A percentile compares a stretch with the other conserved stretches of the same genome.
Conservation (phyloP, 192 early-diverging fungal species). For the Lunasporangiospora selenospora region DNA sequence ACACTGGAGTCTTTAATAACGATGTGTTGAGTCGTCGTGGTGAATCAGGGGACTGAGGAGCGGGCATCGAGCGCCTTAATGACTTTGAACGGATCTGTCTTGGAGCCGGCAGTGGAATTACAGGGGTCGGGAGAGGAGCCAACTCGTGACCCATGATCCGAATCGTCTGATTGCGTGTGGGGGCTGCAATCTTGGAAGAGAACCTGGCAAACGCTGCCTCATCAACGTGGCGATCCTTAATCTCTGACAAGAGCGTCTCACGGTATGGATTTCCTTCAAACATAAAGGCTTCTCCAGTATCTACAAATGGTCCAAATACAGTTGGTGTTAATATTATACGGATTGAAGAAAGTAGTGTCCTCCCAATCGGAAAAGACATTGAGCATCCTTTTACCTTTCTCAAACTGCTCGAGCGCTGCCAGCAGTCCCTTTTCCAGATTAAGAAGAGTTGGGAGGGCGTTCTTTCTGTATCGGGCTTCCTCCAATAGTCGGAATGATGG, state of each 20-base stretch:
- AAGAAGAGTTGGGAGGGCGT: slow-evolving; percentile 75
- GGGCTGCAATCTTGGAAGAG: slow-evolving; percentile 31
- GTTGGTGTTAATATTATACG: too few relatives aligned
- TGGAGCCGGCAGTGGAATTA: background rate
- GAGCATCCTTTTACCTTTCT: slow-evolving; percentile 54
- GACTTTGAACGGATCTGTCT: background rate
- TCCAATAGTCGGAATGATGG: slow-evolving; percentile 82
- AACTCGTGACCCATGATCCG: slow-evolving; percentile 38
- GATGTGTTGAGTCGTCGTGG: slow-evolving; percentile 3
- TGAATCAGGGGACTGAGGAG: background rate
- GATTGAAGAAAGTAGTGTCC: too few relatives aligned
- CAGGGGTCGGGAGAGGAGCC: slow-evolving; percentile 9
- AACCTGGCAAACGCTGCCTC: slow-evolving; percentile 59
- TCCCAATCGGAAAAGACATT: background rate
- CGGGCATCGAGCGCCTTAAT: background rate
- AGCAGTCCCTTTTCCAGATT: slow-evolving; percentile 66
- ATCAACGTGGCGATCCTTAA: slow-evolving; percentile 60
- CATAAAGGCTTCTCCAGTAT: slow-evolving; percentile 19
- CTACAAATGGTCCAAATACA: too few relatives aligned
- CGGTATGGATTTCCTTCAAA: slow-evolving; percentile 25
- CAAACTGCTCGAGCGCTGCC: slow-evolving; percentile 57
- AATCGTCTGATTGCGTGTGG: slow-evolving; percentile 39
- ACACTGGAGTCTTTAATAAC: background rate
- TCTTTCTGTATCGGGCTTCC: slow-evolving; percentile 83
- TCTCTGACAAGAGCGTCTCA: slow-evolving; percentile 49